Percentiles rank a stretch among this genome's conserved stretches.
Conservation (phyloP, 108 stramenopile genomes). For the Skeletonema potamos region DNA sequence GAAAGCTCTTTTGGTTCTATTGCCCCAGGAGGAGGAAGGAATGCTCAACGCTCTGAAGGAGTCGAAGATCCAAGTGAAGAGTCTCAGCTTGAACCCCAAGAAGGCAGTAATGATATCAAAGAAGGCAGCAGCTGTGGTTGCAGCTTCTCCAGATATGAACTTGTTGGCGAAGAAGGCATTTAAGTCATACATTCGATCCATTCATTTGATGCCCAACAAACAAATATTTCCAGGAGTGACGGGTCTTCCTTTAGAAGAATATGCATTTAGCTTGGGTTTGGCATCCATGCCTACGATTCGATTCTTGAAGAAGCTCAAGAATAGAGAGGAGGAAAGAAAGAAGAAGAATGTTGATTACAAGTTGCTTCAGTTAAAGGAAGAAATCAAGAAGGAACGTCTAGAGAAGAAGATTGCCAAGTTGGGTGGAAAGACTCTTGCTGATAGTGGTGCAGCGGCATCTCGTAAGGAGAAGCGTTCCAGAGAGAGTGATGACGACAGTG, state of each 20-base stretch:
- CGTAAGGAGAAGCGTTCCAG: slow-evolving; percentile 34
- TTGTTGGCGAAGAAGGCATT: slow-evolving; percentile 91
- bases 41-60: slow-evolving; percentile 51
- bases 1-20: slow-evolving; percentile 84
- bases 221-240: slow-evolving; percentile 56
- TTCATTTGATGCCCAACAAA: slow-evolving; percentile 89
- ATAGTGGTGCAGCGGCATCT: slow-evolving; percentile 8
- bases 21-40: slow-evolving; percentile 83
- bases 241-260: slow-evolving; percentile 81
- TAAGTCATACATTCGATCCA: slow-evolving; percentile 85
- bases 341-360: slow-evolving; percentile 93
- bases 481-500: slow-evolving; percentile 24
- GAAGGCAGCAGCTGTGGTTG: slow-evolving; percentile 86
- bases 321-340: slow-evolving; percentile 78
- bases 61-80: slow-evolving; percentile 85
- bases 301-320: slow-evolving; percentile 74
- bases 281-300: slow-evolving; percentile 81
- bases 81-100: slow-evolving; percentile 89
- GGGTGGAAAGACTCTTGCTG: slow-evolving; percentile 26
- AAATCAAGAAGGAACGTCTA: slow-evolving; percentile 88
- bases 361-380: slow-evolving; percentile 89
- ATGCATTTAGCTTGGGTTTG: slow-evolving; percentile 89
- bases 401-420: slow-evolving; percentile 77
- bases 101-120: slow-evolving; percentile 88
- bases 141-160: slow-evolving; percentile 69